Base-by-base conservation (phyloP, 495 filamentous ascomycete species). In the Hyphodiscus hymeniophilus region DNA sequence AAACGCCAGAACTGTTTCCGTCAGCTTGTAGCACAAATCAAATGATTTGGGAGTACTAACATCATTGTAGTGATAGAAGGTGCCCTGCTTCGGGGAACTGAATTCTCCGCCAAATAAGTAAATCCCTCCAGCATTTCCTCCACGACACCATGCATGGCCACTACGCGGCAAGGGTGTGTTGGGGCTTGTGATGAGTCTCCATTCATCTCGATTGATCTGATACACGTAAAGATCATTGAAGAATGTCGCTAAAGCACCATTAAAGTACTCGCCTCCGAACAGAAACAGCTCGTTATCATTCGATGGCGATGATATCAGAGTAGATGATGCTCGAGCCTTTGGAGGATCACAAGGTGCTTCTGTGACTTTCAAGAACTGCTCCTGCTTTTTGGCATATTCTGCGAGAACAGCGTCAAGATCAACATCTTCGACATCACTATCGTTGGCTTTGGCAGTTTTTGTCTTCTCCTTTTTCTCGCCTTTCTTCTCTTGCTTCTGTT, bases 61-160 rank as follows among this genome's bases (percentile, higher is more conserved):
- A 50, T 96, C 92, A 63, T 95, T 94, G 68, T 98, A 98, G 58
- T 98, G 92, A 60, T 98, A 96, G 62, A 98, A 98, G 1, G 91
- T 98, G 3, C 92, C 92, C 63, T 98, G 92, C 59, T 96, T 98
- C 1, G 92, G 92, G 7, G 74, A 81, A 2, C 78, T 85, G 51
- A 77, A 76, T 51, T 78, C 70, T 56, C 91, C 92, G 57, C 92
- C 92, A 56, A 96, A 97, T 13, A 98, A 64, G 65, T 91, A 98
- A 34, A 96, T 72, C 18, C 83, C 83, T 45, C 66, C 68, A 24
- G 81, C 76, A 63, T 94, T 92, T 13, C 85, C 89, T 38, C 83
- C 88, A 50, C 90, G 78, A 54, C 82, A 88, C 84, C 89, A 95
- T 17, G 89, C 86, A 72, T 97, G 91, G 8, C 92, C 92, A 48